Base-by-base conservation (phyloP, 495 filamentous ascomycete genomes). In the Aspergillus nidulans region DNA sequence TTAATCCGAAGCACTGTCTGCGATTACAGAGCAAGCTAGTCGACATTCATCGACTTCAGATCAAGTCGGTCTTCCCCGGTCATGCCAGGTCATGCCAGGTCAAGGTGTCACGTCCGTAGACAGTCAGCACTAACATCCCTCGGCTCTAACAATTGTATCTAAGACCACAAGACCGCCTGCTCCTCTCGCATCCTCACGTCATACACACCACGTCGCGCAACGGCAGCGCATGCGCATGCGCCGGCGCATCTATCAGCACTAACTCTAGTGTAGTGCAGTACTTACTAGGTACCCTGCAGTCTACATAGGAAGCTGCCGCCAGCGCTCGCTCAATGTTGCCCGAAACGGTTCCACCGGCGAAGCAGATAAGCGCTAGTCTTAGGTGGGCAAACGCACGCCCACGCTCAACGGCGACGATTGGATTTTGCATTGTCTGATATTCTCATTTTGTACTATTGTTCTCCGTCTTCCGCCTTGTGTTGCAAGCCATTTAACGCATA, bases 311-410 rank as follows among this genome's bases (percentile, higher is more conserved):
- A 34, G 30, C 30, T 12, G 30, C 30, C 30, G 30, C 15, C 30
- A 34, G 30, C 30, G 46, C 42, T 52, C 49, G 49, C 34, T 52
- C 38, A 13, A 28, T 42, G 36, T 52, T 52, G 34, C 49, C 49
- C 28, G 38, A 55, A 41, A 43, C 36, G 38, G 53, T 49, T 38
- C 42, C 45, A 43, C 24, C 36, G 49, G 34, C 30, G 8, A 38
- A n/a, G 39, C 44, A 40, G 15, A 45, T 56, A 56, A 56, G 53
- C 53, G 25, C 53, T 56, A 56, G 53, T 49, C 23, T 49, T 24
- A 24, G 25, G 24, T 26, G 23, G 34, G 32, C 47, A 21, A 28
- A 19, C 42, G 7, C 42, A 9, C 30, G 44, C 26, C 26, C 26
- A 9, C 26, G 26, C 5, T 28, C 5, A 28, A 28, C 26, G 26